Percentiles rank a stretch among this genome's conserved stretches.
These are phyloP conservation scores for Crithidia bombi DNA, from an alignment of 208 protist genomes.

Conservation along the genomic window DNA sequence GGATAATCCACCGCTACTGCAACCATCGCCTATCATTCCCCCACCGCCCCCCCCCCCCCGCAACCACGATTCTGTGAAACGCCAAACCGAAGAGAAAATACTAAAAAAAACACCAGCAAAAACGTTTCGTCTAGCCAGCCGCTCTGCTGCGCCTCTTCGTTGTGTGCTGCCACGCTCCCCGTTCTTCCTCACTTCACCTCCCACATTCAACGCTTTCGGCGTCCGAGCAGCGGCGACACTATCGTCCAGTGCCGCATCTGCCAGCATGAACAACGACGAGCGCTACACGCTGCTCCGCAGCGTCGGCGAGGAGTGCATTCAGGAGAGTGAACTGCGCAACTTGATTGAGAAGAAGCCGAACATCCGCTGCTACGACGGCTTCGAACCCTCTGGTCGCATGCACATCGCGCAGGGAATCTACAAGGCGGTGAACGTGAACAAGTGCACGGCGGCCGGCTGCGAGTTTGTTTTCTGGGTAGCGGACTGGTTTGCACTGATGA, in stretches of 20 bases:
- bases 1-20: neutral
- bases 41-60: neutral
- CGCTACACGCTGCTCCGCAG: constrained; percentile 85
- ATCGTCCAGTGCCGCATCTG: neutral
- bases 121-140: constrained; percentile 23
- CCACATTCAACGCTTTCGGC: neutral
- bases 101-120: constrained; percentile 1
- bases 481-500: constrained; percentile 99
- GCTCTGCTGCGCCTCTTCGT: constrained; percentile 18
- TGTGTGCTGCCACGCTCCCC: constrained; percentile 8
- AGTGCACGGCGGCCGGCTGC: constrained; percentile 95
- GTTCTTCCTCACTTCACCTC: neutral
- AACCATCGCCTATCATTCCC: neutral
- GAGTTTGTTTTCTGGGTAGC: constrained; percentile 99
- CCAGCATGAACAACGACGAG: constrained; percentile 51
- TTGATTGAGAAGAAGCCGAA: constrained; percentile 93
- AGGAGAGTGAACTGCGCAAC: constrained; percentile 91
- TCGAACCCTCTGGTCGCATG: constrained; percentile 99
- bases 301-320: constrained; percentile 97
- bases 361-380: constrained; percentile 98
- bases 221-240: neutral
- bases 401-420: constrained; percentile 99
- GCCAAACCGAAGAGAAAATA: neutral
- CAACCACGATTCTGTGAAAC: neutral
- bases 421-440: constrained; percentile 99